Evolutionary conservation across 148 eudicot species (phyloP).

Genomic region (Polygonum maritimum): DNA sequence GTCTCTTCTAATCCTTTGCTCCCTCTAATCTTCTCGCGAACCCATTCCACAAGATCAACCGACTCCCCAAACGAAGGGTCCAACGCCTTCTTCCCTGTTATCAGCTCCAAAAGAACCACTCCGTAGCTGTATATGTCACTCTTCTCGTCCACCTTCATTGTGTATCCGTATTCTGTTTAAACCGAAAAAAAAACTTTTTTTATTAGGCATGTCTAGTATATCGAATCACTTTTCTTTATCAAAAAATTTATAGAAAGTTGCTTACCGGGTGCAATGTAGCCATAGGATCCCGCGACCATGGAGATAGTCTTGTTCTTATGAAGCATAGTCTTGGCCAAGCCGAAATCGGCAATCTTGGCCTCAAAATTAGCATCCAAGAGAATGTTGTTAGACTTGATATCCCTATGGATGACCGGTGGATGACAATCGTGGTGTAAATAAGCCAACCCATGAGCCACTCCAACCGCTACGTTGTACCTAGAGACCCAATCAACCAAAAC

Average conservation of each 20-base stretch:
- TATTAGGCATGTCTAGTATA: too few relatives aligned
- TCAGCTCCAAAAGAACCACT: conserved; percentile 37
- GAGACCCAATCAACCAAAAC: conserved; percentile 43
- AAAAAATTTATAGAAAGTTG: neutral
- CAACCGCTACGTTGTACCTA: conserved; percentile 35
- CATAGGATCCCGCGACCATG: conserved; percentile 40
- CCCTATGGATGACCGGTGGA: conserved; percentile 33
- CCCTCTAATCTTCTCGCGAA: conserved; percentile 20
- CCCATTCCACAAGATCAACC: conserved; percentile 30
- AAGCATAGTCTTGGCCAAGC: conserved; percentile 34
- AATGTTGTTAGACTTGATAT: conserved; percentile 37
- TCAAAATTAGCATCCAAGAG: conserved; percentile 36
- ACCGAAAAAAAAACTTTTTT: neutral
- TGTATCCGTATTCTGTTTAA: conserved; percentile 32
- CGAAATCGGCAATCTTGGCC: conserved; percentile 40
- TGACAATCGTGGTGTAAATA: conserved; percentile 42
- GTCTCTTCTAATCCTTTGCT: conserved; percentile 23
- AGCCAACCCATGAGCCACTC: conserved; percentile 39
- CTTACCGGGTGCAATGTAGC: conserved; percentile 42
- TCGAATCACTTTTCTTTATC: too few relatives aligned
- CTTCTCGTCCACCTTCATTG: conserved; percentile 46
- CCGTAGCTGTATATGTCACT: conserved; percentile 46
- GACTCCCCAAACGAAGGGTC: conserved; percentile 34
- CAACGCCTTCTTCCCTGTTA: conserved; percentile 31
- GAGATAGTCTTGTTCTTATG: conserved; percentile 35